A percentile compares a stretch with the other conserved stretches of the same genome.
These are phyloP conservation scores for Cocos nucifera DNA, from an alignment of 176 grass and related monocot genomes.

Conservation along the genomic window DNA sequence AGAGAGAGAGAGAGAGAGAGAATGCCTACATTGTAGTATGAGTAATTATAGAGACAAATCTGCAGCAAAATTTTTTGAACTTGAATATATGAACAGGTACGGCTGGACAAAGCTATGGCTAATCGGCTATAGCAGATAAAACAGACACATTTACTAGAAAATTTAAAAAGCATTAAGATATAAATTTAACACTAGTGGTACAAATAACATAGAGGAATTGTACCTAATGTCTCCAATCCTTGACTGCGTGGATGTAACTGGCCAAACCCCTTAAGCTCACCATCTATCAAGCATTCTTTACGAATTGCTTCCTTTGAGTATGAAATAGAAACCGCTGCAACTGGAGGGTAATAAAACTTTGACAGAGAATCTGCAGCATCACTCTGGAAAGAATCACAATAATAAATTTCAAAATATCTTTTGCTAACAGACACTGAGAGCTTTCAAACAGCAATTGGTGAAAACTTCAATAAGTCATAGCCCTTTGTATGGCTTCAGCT, in stretches of 20 bases:
- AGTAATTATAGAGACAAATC: too few relatives aligned
- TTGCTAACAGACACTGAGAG: too few relatives aligned
- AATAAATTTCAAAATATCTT: neutral
- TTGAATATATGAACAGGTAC: too few relatives aligned
- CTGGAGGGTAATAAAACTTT: constrained; percentile 89
- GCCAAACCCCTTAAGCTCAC: constrained; percentile 78
- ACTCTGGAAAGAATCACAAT: constrained; percentile 28
- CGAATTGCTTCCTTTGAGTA: constrained; percentile 80
- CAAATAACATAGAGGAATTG: neutral
- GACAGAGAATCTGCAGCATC: constrained; percentile 77
- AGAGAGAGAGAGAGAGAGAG: too few relatives aligned
- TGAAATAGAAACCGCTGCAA: constrained; percentile 88
- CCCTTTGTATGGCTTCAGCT: too few relatives aligned
- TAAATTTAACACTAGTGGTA: neutral
- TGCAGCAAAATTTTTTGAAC: too few relatives aligned
- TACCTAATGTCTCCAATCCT: constrained; percentile 88
- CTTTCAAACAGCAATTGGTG: too few relatives aligned
- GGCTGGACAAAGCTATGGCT: too few relatives aligned
- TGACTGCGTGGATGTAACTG: constrained; percentile 94
- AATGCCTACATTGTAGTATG: too few relatives aligned
- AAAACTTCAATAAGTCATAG: too few relatives aligned
- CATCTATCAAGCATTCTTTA: constrained; percentile 79
- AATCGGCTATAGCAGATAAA: too few relatives aligned
- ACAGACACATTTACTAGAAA: too few relatives aligned
- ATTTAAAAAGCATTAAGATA: neutral